Base-by-base conservation (phyloP, 2,329 filamentous ascomycete genomes). In the Phaeosphaeria sp. region DNA sequence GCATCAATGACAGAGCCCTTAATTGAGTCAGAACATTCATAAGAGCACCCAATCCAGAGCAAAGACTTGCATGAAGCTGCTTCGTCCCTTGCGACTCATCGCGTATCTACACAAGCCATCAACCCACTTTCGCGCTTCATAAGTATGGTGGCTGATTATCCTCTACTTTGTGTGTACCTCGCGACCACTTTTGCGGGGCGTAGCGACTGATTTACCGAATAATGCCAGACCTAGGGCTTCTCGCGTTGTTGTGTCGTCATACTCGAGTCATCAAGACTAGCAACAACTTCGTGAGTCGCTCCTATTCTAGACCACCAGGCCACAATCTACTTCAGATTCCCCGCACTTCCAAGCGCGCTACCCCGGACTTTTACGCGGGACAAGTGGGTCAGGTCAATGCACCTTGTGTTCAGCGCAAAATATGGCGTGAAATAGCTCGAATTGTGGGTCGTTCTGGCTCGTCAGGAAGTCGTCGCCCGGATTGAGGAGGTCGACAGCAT, bases 341-440 rank as follows among this genome's bases (percentile, higher is more conserved):
- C 71, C 71, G 68, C 71, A 72, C 54, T 60, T 27, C 52, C 55
- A 63, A 51, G 30, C 18, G 41, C 21, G 20, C 60, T 65, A 70
- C 66, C 66, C 67, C 69, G 50, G 65, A 65, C 61, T 60, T 49
- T 58, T 52, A n/a, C 52, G 21, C 55, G 58, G 54, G 39, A 43
- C 25, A n/a, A 52, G 55, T 59, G 59, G 50, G 53, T 41, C 54
- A 21, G 17, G 44, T 43, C 46, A 49, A 27, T 43, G 49, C 21
- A 15, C 9, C 33, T 46, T 33, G 42, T 44, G 15, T 51, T 30
- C 11, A 60, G 23, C 47, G 44, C 33, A 18, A 52, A 6, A 36
- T 48, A 10, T 17, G 42, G 47, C 46, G 49, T 25, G 25, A 20
- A 30, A n/a, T 17, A 46, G 25, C n/a, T 22, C 50, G n/a, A 20